Evolutionary conservation across 805 yeast species (phyloP).

Genomic region (Ogataea ramenticola): DNA sequence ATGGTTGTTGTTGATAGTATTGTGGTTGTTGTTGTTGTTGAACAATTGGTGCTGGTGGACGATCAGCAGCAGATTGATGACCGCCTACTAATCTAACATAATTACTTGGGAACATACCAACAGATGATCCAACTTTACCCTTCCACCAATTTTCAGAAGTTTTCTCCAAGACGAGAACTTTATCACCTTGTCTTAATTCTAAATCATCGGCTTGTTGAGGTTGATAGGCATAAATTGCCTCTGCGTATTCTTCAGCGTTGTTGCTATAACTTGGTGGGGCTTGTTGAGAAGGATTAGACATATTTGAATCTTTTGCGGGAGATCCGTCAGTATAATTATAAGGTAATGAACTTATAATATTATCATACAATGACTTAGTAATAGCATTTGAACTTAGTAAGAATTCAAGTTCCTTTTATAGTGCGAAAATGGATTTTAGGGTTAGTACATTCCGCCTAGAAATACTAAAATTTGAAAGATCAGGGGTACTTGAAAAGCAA

Average conservation of each 20-base stretch:
- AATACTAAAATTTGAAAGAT: no score
- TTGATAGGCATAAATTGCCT: slow-evolving; percentile 66
- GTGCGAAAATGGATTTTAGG: not conserved
- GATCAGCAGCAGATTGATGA: no score
- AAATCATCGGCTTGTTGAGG: slow-evolving; percentile 78
- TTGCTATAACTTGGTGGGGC: slow-evolving; percentile 7
- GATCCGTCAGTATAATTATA: slow-evolving; percentile 44
- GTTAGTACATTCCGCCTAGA: not conserved
- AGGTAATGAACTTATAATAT: slow-evolving; percentile 49
- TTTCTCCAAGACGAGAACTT: slow-evolving; percentile 61
- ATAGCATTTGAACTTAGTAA: slow-evolving; percentile 69
- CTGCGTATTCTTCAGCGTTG: slow-evolving; percentile 35
- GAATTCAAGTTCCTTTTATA: slow-evolving; percentile 61
- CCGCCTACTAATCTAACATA: slow-evolving; percentile 48
- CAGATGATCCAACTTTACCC: slow-evolving; percentile 52
- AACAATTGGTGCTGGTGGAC: slow-evolving; percentile 2
- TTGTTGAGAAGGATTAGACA: slow-evolving; percentile 21
- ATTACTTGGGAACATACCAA: slow-evolving; percentile 87
- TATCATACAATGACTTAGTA: slow-evolving; percentile 44
- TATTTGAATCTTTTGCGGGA: slow-evolving; percentile 35
- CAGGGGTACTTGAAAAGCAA: no score
- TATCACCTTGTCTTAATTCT: slow-evolving; percentile 56
- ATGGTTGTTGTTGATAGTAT: slow-evolving; percentile 13
- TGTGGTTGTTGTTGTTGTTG: slow-evolving; percentile 9
- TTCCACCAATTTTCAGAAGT: slow-evolving; percentile 88